phyloP scores from a whole-genome alignment of 345 rosid genomes.

The Citrus sp. region DNA sequence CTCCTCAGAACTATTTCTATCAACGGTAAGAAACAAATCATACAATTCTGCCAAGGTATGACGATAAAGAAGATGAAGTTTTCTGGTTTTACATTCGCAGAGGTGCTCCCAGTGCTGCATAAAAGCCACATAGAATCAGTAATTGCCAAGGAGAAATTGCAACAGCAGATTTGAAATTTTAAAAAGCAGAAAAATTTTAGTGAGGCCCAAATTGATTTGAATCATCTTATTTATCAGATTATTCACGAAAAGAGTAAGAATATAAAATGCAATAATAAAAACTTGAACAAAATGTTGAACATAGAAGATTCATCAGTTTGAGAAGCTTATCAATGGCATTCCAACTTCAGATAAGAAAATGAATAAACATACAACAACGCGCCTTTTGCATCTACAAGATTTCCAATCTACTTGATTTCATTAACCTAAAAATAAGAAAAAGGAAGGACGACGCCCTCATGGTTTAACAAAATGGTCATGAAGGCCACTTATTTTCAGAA shows the following conservation, averaged over 20 bases:
- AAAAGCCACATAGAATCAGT: constrained; percentile 19
- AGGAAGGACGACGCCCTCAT: no score
- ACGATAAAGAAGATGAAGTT: constrained; percentile 67
- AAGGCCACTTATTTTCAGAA: no score
- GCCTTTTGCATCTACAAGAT: not conserved
- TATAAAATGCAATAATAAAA: not conserved
- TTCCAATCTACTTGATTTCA: not conserved
- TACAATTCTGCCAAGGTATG: constrained; percentile 73
- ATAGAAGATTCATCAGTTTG: not conserved
- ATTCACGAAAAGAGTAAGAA: not conserved
- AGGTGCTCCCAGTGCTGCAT: constrained; percentile 89
- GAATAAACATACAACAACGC: not conserved
- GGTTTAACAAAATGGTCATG: no score
- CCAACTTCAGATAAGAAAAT: not conserved
- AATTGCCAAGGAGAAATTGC: not conserved
- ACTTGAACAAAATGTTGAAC: not conserved
- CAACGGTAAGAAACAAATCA: constrained; percentile 44
- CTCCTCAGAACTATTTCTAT: constrained; percentile 34
- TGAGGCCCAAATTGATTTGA: not conserved
- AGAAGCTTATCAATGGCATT: not conserved
- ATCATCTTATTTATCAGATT: not conserved
- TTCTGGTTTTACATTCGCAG: constrained; percentile 81
- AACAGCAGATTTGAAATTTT: not conserved
- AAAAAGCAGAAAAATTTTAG: not conserved
- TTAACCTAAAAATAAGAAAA: not conserved